phyloP scores from a whole-genome alignment of 2,329 filamentous ascomycete species.

The Xylariaceae sp. region DNA sequence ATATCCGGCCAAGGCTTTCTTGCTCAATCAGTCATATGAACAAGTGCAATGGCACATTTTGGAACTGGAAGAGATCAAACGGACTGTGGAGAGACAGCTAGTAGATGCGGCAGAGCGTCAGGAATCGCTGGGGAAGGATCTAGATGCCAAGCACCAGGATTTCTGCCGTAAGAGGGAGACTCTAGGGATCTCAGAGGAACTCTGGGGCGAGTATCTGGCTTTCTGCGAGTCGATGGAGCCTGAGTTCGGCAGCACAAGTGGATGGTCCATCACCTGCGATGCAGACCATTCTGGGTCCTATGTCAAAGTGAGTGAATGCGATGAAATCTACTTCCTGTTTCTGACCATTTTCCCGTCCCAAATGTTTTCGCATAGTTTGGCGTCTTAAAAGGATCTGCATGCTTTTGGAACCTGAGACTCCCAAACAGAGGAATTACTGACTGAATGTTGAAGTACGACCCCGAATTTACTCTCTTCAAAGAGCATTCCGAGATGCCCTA shows the following conservation, averaged over 20 bases:
- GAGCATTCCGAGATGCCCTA: neutral
- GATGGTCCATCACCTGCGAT: constrained; percentile 6
- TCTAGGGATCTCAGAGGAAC: constrained; percentile 5
- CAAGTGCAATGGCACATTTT: neutral
- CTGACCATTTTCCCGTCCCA: no score
- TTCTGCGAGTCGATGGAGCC: constrained; percentile 22
- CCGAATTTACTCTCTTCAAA: constrained; percentile 5
- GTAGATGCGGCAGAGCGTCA: neutral
- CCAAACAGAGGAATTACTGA: neutral
- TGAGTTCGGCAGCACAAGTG: neutral
- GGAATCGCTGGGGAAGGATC: neutral
- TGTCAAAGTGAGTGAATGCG: constrained; percentile 4
- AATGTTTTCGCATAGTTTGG: no score
- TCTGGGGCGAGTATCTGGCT: constrained; percentile 10
- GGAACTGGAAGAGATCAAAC: constrained; percentile 1
- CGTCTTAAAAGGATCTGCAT: no score
- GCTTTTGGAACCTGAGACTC: no score
- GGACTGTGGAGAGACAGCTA: neutral
- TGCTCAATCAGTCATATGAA: neutral
- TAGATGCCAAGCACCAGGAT: neutral
- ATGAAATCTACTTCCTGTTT: no score
- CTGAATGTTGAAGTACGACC: neutral
- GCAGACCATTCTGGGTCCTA: constrained; percentile 4
- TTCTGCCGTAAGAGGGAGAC: neutral
- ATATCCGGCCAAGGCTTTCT: neutral